Conservation (phyloP, 2,329 filamentous ascomycete species). For the Nemania serpens region DNA sequence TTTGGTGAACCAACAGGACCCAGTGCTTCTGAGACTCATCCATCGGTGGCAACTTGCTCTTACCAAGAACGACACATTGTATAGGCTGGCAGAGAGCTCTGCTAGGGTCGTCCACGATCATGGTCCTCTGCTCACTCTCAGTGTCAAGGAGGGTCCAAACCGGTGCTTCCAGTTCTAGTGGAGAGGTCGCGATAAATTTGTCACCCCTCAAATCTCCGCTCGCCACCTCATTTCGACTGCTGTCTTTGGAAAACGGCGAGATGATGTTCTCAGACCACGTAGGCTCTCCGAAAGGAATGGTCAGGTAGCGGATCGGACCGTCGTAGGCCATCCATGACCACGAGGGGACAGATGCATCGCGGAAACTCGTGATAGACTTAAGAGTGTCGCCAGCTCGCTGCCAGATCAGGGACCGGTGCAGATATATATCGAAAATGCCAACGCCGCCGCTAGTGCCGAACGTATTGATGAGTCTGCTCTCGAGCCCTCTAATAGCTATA, state of each 20-base stretch:
- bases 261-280: constrained; percentile 1
- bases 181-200: background rate
- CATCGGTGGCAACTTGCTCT: background rate
- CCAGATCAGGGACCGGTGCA: constrained; percentile 5
- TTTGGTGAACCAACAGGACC: background rate
- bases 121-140: constrained; percentile 26
- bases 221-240: background rate
- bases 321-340: constrained; percentile 17
- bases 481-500: constrained; percentile 1
- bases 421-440: background rate
- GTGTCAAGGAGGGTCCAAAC: constrained; percentile 4
- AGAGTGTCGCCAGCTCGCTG: background rate
- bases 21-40: background rate
- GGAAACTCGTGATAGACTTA: background rate
- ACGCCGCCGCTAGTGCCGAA: background rate
- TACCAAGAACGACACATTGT: constrained; percentile 4
- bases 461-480: background rate
- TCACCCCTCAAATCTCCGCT: background rate
- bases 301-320: constrained; percentile 4
- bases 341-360: background rate
- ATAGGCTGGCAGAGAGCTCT: constrained; percentile 4
- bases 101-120: constrained; percentile 31
- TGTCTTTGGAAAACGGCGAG: background rate
- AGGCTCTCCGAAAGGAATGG: constrained; percentile 4
- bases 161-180: constrained; percentile 9